Conservation (phyloP, 306 rosid genomes). For the Trichosanthes truncata region DNA sequence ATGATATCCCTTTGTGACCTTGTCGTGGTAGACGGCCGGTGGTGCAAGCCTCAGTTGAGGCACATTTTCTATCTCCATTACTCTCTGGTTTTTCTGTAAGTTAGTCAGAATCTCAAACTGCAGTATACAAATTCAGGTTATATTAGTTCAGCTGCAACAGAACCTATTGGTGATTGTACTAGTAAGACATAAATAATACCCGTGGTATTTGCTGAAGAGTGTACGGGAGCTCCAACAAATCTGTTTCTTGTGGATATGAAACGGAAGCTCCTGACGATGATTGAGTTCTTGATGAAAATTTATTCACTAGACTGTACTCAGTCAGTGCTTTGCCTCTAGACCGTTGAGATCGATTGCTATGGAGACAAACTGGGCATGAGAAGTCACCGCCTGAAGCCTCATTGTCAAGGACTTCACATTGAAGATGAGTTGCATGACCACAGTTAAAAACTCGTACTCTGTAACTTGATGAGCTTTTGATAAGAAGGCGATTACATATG, state of each 20-base stretch:
- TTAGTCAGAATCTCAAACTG: slow-evolving; percentile 88
- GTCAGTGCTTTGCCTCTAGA: slow-evolving; percentile 50
- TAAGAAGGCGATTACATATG: slow-evolving; percentile 58
- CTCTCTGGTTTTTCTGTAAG: slow-evolving; percentile 56
- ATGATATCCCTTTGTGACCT: slow-evolving; percentile 52
- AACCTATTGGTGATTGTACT: slow-evolving; percentile 5
- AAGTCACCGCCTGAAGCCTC: slow-evolving; percentile 38
- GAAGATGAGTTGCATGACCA: slow-evolving; percentile 88
- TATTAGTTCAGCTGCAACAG: slow-evolving; percentile 12
- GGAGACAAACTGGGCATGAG: slow-evolving; percentile 84
- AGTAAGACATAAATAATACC: slow-evolving; percentile 30
- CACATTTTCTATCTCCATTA: slow-evolving; percentile 70
- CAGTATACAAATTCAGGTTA: slow-evolving; percentile 26
- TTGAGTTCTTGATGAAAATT: slow-evolving; percentile 36
- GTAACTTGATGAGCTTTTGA: slow-evolving; percentile 46
- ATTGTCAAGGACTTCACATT: slow-evolving; percentile 64
- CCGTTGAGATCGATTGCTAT: slow-evolving; percentile 50
- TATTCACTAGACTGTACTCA: slow-evolving; percentile 52
- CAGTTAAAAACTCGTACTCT: slow-evolving; percentile 79
- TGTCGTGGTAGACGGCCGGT: slow-evolving; percentile 87
- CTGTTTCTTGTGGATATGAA: slow-evolving; percentile 46
- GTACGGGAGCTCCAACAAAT: slow-evolving; percentile 40
- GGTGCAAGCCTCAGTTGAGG: slow-evolving; percentile 89
- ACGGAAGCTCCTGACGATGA: slow-evolving; percentile 37
- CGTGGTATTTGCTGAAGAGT: slow-evolving; percentile 69